Base-by-base conservation (phyloP, 192 early-diverging fungal genomes). In the Helicostylum pulchrum region DNA sequence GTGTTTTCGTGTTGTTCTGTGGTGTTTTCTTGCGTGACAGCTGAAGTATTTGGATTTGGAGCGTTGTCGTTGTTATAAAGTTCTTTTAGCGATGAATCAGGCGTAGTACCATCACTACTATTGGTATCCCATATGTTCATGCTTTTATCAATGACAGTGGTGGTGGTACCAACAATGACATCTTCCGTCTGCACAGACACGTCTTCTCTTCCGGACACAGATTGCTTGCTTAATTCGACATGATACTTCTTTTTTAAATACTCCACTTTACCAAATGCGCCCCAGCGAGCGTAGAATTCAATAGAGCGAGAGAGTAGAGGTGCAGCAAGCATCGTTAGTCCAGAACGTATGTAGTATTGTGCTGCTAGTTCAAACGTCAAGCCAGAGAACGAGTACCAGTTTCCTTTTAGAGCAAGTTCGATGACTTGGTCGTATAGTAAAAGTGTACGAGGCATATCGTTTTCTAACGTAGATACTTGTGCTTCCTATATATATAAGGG, bases 331-430 rank as follows among this genome's bases (percentile, higher is more conserved):
- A 56, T 69, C 2, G 32, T 56, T 31, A 69, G 32, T 11, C 55
- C 55, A 0, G 1, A 11, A 62, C 51, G 9, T 17, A 69, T 36
- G 34, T 69, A 69, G 31, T 62, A 69, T 39, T 45, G 48, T 17
- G 60, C 67, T 8, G 43, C 21, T 3, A 69, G 14, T 46, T 69
- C 59, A 23, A 62, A 69, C 0, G 67, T 43, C 10, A 69, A 34
- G 8, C 64, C 64, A 23, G 55, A 53, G 46, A 66, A 66, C n/a
- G 64, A 55, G 31, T 48, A 55, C 64, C 64, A 66, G 10, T 57
- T 53, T 12, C 54, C 54, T 26, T 57, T 36, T 15, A 66, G 45
- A 3, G 51, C 64, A 2, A 34, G 34, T 14, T 57, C 64, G 8
- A 66, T 55, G 3, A 57, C 64, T 14, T 46, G 44, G 34, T 66